These are phyloP conservation scores for Phytopythium vexans DNA, from an alignment of 352 stramenopile species.

Conservation along the genomic window DNA sequence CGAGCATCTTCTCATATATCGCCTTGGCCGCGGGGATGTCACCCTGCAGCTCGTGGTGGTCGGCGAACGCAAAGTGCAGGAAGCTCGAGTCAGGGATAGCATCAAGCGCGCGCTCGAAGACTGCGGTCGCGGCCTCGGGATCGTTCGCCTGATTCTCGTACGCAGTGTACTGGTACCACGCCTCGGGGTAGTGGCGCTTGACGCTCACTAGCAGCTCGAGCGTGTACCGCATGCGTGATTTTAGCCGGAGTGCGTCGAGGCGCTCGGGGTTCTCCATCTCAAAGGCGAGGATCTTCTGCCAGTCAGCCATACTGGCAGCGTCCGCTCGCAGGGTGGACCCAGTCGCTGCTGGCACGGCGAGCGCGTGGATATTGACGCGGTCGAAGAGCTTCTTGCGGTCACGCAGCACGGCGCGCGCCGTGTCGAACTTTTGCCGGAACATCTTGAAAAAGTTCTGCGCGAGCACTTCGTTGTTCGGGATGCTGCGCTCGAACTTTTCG, in stretches of 20 bases:
- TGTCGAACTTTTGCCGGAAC: slow-evolving; percentile 82
- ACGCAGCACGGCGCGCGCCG: slow-evolving; percentile 66
- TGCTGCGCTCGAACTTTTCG: slow-evolving; percentile 84
- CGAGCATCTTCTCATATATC: slow-evolving; percentile 81
- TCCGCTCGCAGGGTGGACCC: slow-evolving; percentile 24
- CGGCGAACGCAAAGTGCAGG: slow-evolving; percentile 73
- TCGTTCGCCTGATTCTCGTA: slow-evolving; percentile 82
- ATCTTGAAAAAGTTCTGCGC: slow-evolving; percentile 89
- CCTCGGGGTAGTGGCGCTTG: slow-evolving; percentile 72
- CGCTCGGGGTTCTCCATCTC: slow-evolving; percentile 79
- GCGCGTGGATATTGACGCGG: slow-evolving; percentile 61
- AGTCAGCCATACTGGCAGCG: slow-evolving; percentile 56
- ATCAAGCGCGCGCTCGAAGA: slow-evolving; percentile 77
- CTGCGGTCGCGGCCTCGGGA: slow-evolving; percentile 48
- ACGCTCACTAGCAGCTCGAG: slow-evolving; percentile 80
- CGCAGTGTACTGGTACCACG: slow-evolving; percentile 83
- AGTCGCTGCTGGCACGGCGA: slow-evolving; percentile 46
- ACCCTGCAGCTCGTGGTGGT: slow-evolving; percentile 76
- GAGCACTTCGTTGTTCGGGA: slow-evolving; percentile 86
- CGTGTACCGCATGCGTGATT: slow-evolving; percentile 81
- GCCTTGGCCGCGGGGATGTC: slow-evolving; percentile 61
- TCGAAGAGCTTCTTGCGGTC: slow-evolving; percentile 87
- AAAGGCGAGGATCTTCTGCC: slow-evolving; percentile 78
- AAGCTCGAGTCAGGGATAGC: slow-evolving; percentile 80
- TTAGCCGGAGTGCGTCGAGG: slow-evolving; percentile 72